Conservation (phyloP, 129 eudicot species). For the Flaveria sonorensis region DNA sequence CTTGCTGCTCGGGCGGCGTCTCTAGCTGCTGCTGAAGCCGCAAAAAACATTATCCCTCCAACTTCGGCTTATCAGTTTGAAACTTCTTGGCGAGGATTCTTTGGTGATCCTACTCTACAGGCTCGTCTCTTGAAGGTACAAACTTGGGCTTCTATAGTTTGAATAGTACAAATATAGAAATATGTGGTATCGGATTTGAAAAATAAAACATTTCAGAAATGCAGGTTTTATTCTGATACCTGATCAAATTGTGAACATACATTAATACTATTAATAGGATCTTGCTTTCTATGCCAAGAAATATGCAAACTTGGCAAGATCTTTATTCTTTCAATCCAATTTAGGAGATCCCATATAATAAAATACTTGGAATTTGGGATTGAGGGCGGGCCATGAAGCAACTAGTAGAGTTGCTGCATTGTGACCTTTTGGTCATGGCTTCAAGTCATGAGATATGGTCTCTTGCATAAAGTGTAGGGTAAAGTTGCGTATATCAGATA, state of each 20-base stretch:
- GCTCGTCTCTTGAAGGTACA: constrained; percentile 72
- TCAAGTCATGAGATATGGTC: too few species aligned
- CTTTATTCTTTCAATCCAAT: background rate
- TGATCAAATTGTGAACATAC: background rate
- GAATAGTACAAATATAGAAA: background rate
- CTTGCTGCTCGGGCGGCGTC: constrained; percentile 94
- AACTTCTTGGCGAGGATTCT: constrained; percentile 86
- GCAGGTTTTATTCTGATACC: background rate
- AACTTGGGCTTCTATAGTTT: background rate
- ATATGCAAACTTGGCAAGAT: constrained; percentile 1
- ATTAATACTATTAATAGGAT: background rate
- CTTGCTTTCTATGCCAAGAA: background rate
- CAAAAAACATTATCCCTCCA: constrained; percentile 73
- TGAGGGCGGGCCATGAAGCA: too few species aligned
- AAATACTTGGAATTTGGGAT: too few species aligned
- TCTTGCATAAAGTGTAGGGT: too few species aligned
- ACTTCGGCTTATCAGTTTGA: constrained; percentile 92
- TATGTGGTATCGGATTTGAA: background rate
- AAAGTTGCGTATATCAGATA: too few species aligned
- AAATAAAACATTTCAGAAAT: background rate
- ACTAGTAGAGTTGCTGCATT: too few species aligned
- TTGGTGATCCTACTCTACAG: constrained; percentile 74
- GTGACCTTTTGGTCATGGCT: too few species aligned
- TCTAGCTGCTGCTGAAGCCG: constrained; percentile 85
- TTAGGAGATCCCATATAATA: background rate